Conservation (phyloP, 2,329 filamentous ascomycete species). For the Paecilomyces dactylethromorphus region DNA sequence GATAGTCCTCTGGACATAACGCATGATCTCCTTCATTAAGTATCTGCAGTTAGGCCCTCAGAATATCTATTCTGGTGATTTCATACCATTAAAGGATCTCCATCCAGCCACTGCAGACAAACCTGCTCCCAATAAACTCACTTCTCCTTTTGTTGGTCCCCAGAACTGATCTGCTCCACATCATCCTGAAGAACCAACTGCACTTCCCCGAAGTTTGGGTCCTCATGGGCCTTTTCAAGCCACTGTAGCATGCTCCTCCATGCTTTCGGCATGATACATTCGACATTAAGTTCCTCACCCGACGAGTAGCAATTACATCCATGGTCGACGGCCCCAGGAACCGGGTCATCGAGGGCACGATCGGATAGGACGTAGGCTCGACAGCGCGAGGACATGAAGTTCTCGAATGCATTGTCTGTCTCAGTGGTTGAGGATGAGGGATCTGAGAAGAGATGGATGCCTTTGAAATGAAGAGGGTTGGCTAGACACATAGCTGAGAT, state of each 20-base stretch:
- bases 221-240: conserved; percentile 52
- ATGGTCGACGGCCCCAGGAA: conserved; percentile 49
- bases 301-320: conserved; percentile 67
- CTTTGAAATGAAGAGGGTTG: conserved; percentile 28
- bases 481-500: conserved; percentile 35
- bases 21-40: too few species aligned
- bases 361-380: conserved; percentile 56
- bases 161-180: conserved; percentile 12
- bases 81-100: too few species aligned
- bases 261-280: conserved; percentile 56
- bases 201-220: conserved; percentile 34
- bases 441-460: conserved; percentile 18
- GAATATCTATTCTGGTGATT: too few species aligned
- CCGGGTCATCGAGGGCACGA: conserved; percentile 45
- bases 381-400: conserved; percentile 45
- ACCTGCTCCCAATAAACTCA: not conserved
- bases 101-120: too few species aligned
- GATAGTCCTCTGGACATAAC: too few species aligned
- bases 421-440: conserved; percentile 1
- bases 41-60: too few species aligned
- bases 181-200: conserved; percentile 19
- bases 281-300: conserved; percentile 52
- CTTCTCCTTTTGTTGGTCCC: not conserved
- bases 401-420: conserved; percentile 14
- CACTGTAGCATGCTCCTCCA: conserved; percentile 53